phyloP scores from a whole-genome alignment of 148 eudicot genomes.

The Persicaria maculosa region DNA sequence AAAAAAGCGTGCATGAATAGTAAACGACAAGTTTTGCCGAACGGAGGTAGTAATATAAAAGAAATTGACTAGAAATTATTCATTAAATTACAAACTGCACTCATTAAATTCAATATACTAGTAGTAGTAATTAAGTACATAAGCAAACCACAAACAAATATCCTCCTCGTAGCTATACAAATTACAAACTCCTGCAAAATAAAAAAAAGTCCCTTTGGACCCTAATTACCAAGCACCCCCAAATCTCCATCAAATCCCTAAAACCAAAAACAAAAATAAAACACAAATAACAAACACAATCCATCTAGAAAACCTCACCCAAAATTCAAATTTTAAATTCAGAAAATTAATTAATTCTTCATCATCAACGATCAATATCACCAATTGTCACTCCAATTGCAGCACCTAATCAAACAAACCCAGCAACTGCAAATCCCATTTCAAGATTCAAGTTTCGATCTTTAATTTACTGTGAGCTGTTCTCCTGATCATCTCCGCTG shows the following conservation, averaged over 20 bases:
- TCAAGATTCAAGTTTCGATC: neutral
- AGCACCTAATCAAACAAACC: neutral
- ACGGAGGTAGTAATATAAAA: too few species aligned
- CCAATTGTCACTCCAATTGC: too few species aligned
- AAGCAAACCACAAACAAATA: slow-evolving; percentile 4
- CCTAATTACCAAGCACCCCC: slow-evolving; percentile 8
- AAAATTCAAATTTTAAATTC: neutral
- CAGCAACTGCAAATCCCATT: neutral
- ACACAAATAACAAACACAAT: neutral
- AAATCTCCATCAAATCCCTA: neutral
- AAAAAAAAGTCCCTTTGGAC: neutral
- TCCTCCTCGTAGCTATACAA: slow-evolving; percentile 10
- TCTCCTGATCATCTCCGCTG: slow-evolving; percentile 1
- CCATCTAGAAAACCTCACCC: slow-evolving; percentile 8
- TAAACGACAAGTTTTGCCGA: too few species aligned
- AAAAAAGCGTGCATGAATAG: too few species aligned
- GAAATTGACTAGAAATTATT: too few species aligned
- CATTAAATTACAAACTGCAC: neutral
- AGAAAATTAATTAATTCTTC: too few species aligned
- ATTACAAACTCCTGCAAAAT: neutral
- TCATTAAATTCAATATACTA: neutral
- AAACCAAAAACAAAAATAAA: too few species aligned
- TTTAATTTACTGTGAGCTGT: neutral
- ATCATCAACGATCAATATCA: too few species aligned
- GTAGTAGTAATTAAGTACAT: neutral